phyloP scores from a whole-genome alignment of 2,329 filamentous ascomycete species.

The Colletotrichum destructivum region DNA sequence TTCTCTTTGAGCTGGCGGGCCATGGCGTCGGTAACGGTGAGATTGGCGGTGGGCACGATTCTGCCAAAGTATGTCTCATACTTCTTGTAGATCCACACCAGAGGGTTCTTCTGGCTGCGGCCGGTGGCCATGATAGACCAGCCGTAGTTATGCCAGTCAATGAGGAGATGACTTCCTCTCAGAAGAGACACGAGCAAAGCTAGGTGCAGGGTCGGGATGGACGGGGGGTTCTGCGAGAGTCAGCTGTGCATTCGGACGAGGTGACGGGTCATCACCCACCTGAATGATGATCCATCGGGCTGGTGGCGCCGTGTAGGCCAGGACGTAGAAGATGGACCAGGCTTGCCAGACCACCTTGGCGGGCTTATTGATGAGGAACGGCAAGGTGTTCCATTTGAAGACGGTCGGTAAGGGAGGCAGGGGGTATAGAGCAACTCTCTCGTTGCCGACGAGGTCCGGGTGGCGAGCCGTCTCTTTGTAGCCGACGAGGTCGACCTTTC shows the following conservation, averaged over 20 bases:
- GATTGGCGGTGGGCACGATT: slow-evolving; percentile 78
- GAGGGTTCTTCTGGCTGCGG: slow-evolving; percentile 72
- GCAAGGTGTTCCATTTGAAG: slow-evolving; percentile 77
- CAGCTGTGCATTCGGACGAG: background rate
- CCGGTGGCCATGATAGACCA: slow-evolving; percentile 88
- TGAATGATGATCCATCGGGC: slow-evolving; percentile 89
- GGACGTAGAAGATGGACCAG: slow-evolving; percentile 76
- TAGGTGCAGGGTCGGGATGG: slow-evolving; percentile 89
- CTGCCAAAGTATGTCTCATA: slow-evolving; percentile 84
- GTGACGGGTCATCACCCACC: slow-evolving; percentile 57
- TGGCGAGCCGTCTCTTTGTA: slow-evolving; percentile 90
- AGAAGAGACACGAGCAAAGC: slow-evolving; percentile 81
- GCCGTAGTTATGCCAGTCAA: slow-evolving; percentile 99
- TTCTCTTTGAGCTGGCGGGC: slow-evolving; percentile 74
- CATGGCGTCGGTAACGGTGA: slow-evolving; percentile 95
- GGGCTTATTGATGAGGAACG: slow-evolving; percentile 85
- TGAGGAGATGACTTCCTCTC: slow-evolving; percentile 85
- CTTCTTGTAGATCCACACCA: slow-evolving; percentile 82
- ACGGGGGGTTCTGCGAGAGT: slow-evolving; percentile 83
- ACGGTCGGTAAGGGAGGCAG: slow-evolving; percentile 77
- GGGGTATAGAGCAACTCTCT: slow-evolving; percentile 79
- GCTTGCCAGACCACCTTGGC: slow-evolving; percentile 91
- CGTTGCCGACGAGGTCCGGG: slow-evolving; percentile 80
- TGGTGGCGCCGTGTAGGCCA: slow-evolving; percentile 82
- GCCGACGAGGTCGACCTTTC: slow-evolving; percentile 86